phyloP scores from a whole-genome alignment of 805 yeast species.

The Ogataea glucozyma region DNA sequence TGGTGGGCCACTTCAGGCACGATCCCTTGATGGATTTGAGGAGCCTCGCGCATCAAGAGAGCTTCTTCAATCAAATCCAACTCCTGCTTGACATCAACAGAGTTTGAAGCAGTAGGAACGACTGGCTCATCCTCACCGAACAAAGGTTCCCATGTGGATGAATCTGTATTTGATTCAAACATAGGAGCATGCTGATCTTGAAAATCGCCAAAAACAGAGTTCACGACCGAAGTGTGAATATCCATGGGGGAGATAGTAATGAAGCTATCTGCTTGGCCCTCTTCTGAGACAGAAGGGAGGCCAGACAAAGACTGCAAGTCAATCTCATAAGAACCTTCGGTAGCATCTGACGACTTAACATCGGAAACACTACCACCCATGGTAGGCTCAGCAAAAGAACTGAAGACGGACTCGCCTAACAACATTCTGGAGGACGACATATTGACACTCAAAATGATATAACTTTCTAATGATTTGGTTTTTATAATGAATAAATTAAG shows the following conservation, averaged over 20 bases:
- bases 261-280: not conserved
- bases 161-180: constrained; percentile 54
- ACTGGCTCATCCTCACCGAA: constrained; percentile 42
- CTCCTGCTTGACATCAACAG: not conserved
- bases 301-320: not conserved
- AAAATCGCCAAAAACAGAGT: constrained; percentile 47
- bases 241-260: constrained; percentile 49
- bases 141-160: constrained; percentile 55
- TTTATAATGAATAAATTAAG: constrained; percentile 6
- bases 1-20: not conserved
- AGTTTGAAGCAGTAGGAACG: not conserved
- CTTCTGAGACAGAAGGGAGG: not conserved
- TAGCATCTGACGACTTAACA: constrained; percentile 1
- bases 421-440: constrained; percentile 28
- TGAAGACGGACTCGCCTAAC: constrained; percentile 38
- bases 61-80: not conserved
- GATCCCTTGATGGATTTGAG: not conserved
- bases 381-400: constrained; percentile 21
- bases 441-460: constrained; percentile 9
- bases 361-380: not conserved
- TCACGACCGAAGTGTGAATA: constrained; percentile 52
- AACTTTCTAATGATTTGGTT: constrained; percentile 12
- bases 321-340: not conserved
- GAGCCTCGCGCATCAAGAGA: constrained; percentile 1
- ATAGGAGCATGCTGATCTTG: constrained; percentile 49